Base-by-base conservation (phyloP, 2,329 filamentous ascomycete genomes). In the Coniella lustricola region DNA sequence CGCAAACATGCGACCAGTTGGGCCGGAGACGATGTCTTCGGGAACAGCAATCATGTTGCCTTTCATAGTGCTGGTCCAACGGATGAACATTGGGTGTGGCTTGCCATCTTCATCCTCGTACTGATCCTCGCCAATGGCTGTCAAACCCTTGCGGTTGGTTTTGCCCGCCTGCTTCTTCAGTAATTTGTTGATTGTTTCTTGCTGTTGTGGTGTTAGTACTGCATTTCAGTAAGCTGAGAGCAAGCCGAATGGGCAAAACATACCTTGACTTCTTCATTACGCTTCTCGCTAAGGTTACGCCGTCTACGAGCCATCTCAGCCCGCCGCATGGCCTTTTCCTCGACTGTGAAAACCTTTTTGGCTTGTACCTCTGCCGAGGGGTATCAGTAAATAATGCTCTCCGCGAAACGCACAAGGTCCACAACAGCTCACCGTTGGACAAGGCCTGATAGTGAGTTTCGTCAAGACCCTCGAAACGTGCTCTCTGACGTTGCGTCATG, bases 91-190 rank as follows among this genome's bases (percentile, higher is more conserved):
- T 1, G 82, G 74, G 52, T 79, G 74, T 0, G 82, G 69, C 54
- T 70, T 68, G 3, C 29, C n/a, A 21, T 43, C 35, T 20, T 49
- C 50, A 3, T 46, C 44, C 14, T 33, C 44, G 2, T 62, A 55
- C 2, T 74, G 72, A 1, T 71, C 73, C 10, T 75, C 75, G 31
- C 72, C 76, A 47, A 58, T 70, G 59, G 66, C 62, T 46, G 55
- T 66, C 38, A 62, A 73, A 29, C 64, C 73, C 56, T 76, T 78
- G 55, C 73, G 71, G 55, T 77, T 84, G 49, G 79, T 80, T 65
- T 91, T 90, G 20, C 87, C 84, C 1, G 87, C 85, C 63, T 90
- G 87, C 62, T 90, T 90, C 66, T 90, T 90, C 45, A 93, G 79
- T 2, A 93, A 80, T 60, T 90, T 90, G 72, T 93, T 90, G 76